phyloP scores from a whole-genome alignment of 371 early-diverging fungal genomes.

The Coemansia sp. region DNA sequence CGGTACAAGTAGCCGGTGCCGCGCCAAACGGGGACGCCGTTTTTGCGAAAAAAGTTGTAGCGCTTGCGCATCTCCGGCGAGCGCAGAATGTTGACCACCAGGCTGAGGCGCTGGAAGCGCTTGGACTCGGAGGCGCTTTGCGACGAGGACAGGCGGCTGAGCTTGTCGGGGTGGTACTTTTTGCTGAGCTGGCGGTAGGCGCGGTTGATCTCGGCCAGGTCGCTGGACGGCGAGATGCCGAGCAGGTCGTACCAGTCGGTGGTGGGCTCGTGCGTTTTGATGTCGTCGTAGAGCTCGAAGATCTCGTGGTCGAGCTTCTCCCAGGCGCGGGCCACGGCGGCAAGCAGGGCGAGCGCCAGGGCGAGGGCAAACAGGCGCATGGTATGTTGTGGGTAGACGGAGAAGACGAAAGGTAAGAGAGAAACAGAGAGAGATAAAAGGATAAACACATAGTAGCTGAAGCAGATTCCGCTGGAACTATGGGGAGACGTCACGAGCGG shows the following conservation, averaged over 20 bases:
- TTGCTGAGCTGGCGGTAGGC: constrained; percentile 90
- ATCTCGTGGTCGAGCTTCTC: constrained; percentile 73
- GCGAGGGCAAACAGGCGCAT: not conserved
- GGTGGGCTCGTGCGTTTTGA: constrained; percentile 61
- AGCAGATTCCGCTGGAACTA: no score
- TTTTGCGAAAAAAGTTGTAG: constrained; percentile 82
- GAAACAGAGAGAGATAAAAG: not conserved
- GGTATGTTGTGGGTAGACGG: no score
- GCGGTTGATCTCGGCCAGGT: constrained; percentile 72
- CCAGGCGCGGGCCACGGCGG: constrained; percentile 33
- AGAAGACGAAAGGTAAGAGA: not conserved
- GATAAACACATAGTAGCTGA: no score
- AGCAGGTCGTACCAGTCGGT: constrained; percentile 70
- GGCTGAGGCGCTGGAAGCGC: constrained; percentile 66
- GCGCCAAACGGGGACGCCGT: constrained; percentile 87
- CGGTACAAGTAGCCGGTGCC: constrained; percentile 80
- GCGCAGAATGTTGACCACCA: constrained; percentile 69
- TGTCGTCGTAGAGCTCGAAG: constrained; percentile 78
- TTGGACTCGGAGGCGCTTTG: constrained; percentile 56
- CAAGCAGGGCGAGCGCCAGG: constrained; percentile 11
- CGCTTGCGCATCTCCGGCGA: constrained; percentile 67
- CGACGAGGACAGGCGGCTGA: constrained; percentile 38
- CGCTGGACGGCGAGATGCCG: constrained; percentile 64
- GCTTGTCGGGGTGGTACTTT: constrained; percentile 91
- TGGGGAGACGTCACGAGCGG: not conserved